These are phyloP conservation scores for Jacaranda mimosifolia DNA, from an alignment of 257 asterid genomes.

Conservation along the genomic window DNA sequence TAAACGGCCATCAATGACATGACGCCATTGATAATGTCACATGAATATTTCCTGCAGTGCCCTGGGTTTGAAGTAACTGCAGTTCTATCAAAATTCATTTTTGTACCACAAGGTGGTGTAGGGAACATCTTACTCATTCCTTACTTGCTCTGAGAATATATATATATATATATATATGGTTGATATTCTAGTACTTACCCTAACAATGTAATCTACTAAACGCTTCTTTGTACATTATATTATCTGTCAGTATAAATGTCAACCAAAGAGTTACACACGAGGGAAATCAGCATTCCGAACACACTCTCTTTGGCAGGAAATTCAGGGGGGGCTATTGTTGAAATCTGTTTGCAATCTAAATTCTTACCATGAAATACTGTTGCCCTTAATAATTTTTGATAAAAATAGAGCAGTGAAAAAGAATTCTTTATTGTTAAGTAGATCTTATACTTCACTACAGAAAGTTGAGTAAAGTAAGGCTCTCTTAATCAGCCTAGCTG, in stretches of 20 bases:
- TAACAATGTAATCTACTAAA: slow-evolving; percentile 26
- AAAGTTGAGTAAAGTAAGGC: background rate
- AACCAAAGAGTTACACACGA: background rate
- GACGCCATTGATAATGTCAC: background rate
- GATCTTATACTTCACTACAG: background rate
- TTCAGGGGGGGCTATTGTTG: background rate
- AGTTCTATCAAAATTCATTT: slow-evolving; percentile 22
- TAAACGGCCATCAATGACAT: slow-evolving; percentile 42
- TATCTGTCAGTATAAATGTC: slow-evolving; percentile 17
- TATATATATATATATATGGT: slow-evolving; percentile 14
- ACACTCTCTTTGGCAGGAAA: slow-evolving; percentile 1
- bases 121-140: slow-evolving; percentile 32
- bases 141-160: slow-evolving; percentile 6
- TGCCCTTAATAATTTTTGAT: background rate
- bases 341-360: background rate
- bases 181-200: slow-evolving; percentile 15
- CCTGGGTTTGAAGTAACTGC: slow-evolving; percentile 25
- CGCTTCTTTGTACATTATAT: slow-evolving; percentile 26
- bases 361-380: background rate
- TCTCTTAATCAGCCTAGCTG: too few species aligned
- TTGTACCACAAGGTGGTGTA: slow-evolving; percentile 28
- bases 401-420: background rate
- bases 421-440: too few species aligned
- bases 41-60: slow-evolving; percentile 11
- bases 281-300: background rate